These are phyloP conservation scores for Hexamita inflata DNA, from an alignment of 208 protist genomes.

Conservation along the genomic window DNA sequence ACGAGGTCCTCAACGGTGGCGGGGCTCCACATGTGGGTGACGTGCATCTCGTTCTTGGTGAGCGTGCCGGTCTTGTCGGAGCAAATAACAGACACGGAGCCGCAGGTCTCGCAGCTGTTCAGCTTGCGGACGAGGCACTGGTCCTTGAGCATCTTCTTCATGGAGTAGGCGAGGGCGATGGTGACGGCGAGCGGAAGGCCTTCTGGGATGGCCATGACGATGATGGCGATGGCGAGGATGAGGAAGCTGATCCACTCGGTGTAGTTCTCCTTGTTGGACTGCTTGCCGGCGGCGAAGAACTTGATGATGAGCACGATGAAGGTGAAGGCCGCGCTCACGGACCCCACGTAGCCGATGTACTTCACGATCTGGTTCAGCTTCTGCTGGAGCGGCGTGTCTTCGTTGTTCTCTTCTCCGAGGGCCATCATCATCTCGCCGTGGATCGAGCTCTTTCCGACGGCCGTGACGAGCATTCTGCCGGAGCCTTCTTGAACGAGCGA, in stretches of 20 bases:
- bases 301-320: conserved; percentile 48
- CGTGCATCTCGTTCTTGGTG: conserved; percentile 87
- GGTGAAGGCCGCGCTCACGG: conserved; percentile 55
- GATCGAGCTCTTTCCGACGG: conserved; percentile 63
- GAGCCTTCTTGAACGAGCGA: conserved; percentile 55
- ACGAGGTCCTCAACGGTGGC: no score
- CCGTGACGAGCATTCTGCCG: conserved; percentile 50
- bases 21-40: conserved; percentile 61
- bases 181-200: conserved; percentile 84
- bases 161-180: conserved; percentile 82
- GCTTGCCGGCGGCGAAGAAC: not conserved
- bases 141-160: conserved; percentile 87
- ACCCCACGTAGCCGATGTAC: conserved; percentile 63
- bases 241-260: conserved; percentile 55
- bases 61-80: conserved; percentile 92
- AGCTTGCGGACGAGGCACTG: conserved; percentile 86
- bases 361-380: conserved; percentile 59
- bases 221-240: conserved; percentile 74
- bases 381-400: conserved; percentile 73
- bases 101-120: conserved; percentile 81
- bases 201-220: conserved; percentile 84
- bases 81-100: conserved; percentile 68
- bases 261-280: not conserved
- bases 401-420: conserved; percentile 43
- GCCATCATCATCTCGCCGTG: conserved; percentile 56